Evolutionary conservation across 192 early-diverging fungal species (phyloP).

Genomic region (Anaeromyces robustus): DNA sequence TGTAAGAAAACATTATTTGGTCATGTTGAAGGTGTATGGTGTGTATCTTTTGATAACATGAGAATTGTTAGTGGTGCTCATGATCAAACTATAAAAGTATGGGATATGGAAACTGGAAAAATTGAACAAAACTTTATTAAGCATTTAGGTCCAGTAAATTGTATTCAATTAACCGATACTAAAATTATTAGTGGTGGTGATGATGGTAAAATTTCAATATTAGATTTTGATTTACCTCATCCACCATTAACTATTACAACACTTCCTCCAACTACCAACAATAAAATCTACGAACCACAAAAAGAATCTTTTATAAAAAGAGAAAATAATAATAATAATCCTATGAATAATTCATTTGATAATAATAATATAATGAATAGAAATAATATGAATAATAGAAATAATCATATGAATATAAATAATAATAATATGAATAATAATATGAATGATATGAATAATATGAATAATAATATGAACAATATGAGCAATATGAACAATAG

Average conservation of each 20-base stretch:
- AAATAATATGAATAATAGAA: neutral
- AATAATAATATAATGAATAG: neutral
- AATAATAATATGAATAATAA: neutral
- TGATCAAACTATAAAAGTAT: constrained; percentile 57
- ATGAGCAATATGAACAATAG: neutral
- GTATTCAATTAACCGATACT: constrained; percentile 72
- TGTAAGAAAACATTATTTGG: constrained; percentile 64
- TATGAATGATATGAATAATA: too few relatives aligned
- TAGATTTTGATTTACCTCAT: constrained; percentile 44
- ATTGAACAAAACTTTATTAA: constrained; percentile 49
- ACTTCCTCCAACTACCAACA: too few relatives aligned
- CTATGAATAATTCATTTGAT: neutral
- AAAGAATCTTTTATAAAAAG: too few relatives aligned
- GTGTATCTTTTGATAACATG: constrained; percentile 62
- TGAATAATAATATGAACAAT: neutral
- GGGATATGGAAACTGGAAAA: constrained; percentile 53
- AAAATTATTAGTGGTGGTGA: constrained; percentile 72
- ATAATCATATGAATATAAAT: neutral
- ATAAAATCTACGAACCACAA: too few relatives aligned
- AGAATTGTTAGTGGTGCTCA: constrained; percentile 49
- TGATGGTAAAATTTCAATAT: constrained; percentile 63
- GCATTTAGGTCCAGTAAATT: constrained; percentile 57
- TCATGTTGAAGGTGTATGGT: constrained; percentile 66
- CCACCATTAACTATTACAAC: neutral
- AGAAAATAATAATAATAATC: too few relatives aligned